These are phyloP conservation scores for Aphanomyces astaci DNA, from an alignment of 352 stramenopile species.

Conservation along the genomic window DNA sequence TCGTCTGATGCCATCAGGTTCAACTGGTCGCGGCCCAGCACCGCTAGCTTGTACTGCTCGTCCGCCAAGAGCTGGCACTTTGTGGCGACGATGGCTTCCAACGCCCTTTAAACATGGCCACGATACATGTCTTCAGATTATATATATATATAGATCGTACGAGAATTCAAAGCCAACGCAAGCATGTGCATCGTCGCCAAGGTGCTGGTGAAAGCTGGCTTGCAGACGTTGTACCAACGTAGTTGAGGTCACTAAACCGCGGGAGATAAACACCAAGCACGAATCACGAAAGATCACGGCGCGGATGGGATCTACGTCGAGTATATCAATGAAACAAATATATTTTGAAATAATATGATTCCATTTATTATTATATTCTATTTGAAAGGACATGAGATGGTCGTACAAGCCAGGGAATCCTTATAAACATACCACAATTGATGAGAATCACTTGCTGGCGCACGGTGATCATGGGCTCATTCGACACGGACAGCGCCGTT, in stretches of 20 bases:
- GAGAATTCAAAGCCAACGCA: conserved; percentile 30
- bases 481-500: conserved; percentile 57
- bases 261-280: conserved; percentile 38
- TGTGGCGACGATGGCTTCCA: conserved; percentile 2
- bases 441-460: conserved; percentile 73
- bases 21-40: conserved; percentile 24
- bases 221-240: conserved; percentile 37
- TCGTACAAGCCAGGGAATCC: background rate
- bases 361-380: no score
- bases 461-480: conserved; percentile 60
- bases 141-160: conserved; percentile 22
- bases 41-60: conserved; percentile 26
- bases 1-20: conserved; percentile 27
- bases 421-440: conserved; percentile 37
- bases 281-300: conserved; percentile 38
- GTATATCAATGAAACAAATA: no score
- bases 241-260: conserved; percentile 36
- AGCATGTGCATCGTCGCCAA: conserved; percentile 20
- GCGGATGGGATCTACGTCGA: conserved; percentile 44
- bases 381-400: no score
- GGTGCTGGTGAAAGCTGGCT: conserved; percentile 35
- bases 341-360: no score
- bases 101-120: no score
- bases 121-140: conserved; percentile 2
- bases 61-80: conserved; percentile 22